Evolutionary conservation across 176 grass and related monocot genomes (phyloP), one percentile per base, ranked within the genome.

Genomic region (Bothriochloa decipiens): DNA sequence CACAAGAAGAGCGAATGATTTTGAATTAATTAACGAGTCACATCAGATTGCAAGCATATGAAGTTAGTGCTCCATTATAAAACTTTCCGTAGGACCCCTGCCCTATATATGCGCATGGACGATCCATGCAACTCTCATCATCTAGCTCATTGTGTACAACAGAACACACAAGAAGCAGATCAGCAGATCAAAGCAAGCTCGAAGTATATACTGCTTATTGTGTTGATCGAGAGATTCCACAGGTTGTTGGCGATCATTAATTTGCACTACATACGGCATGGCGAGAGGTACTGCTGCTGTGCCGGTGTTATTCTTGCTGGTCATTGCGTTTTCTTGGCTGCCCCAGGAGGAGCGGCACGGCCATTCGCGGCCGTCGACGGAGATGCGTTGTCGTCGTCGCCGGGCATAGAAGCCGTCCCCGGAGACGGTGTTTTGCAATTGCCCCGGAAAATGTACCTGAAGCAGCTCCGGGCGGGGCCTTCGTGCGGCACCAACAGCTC

Each of bases 401-500:
- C 40, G 65, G 58, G 23, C 9, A 8, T 11, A 8, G 9, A n/a
- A 23, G 22, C 25, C 6, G 81, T 60, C 60, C 60, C 62, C 15
- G 39, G 60, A 58, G 58, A 14, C 45, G 46, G 20, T 11, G 36
- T 68, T 27, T 62, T n/a, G 47, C 75, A 39, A 4, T 12, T 84
- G 7, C 47, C 84, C 46, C 68, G 27, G 68, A 68, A 81, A 62
- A 69, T 89, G 82, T 81, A 80, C 70, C 61, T 81, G 47, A 76
- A 85, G 62, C 76, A 25, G 22, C 70, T 85, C 27, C 18, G 49
- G 1, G 82, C 70, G 4, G 82, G 82, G 16, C 87, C 82, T 1
- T 89, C 87, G 28, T 89, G 87, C 70, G n/a, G 63, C 62, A 89
- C 87, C 47, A 58, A 89, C 49, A 89, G 62, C 76, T 11, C 82